These are phyloP conservation scores for Fusarium veterinarium DNA, from an alignment of 2,329 filamentous ascomycete genomes.

Conservation along the genomic window DNA sequence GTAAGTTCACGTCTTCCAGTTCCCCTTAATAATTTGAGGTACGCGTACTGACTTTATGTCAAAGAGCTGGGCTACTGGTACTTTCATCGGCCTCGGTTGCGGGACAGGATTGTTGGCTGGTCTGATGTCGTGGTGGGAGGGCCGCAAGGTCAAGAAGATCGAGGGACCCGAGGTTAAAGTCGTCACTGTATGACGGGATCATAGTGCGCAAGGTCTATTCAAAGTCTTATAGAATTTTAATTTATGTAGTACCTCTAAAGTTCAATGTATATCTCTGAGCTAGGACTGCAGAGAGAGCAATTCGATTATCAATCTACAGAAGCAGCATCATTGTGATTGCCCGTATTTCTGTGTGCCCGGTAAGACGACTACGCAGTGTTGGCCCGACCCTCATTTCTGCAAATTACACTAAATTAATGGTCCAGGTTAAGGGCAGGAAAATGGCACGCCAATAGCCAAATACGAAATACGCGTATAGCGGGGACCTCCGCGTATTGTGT, in stretches of 20 bases:
- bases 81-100: background rate
- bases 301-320: fast-evolving
- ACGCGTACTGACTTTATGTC: fast-evolving
- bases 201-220: background rate
- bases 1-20: background rate
- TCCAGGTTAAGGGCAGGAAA: background rate
- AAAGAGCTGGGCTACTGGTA: constrained; percentile 2
- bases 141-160: constrained; percentile 1
- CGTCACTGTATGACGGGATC: background rate
- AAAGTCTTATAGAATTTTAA: background rate
- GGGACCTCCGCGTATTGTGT: background rate
- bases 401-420: background rate
- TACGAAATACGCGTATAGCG: background rate
- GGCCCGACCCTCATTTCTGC: background rate
- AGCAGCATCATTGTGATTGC: background rate
- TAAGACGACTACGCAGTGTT: background rate
- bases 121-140: constrained; percentile 5
- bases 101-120: background rate
- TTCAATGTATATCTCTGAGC: background rate
- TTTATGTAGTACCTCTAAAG: background rate
- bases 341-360: fast-evolving
- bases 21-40: no score
- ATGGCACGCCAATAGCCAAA: background rate
- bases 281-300: background rate
- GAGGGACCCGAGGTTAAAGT: background rate